Evolutionary conservation across 2,329 filamentous ascomycete species (phyloP), one percentile per base, ranked within the genome.

Genomic region (Ophiosphaerella herpotricha): DNA sequence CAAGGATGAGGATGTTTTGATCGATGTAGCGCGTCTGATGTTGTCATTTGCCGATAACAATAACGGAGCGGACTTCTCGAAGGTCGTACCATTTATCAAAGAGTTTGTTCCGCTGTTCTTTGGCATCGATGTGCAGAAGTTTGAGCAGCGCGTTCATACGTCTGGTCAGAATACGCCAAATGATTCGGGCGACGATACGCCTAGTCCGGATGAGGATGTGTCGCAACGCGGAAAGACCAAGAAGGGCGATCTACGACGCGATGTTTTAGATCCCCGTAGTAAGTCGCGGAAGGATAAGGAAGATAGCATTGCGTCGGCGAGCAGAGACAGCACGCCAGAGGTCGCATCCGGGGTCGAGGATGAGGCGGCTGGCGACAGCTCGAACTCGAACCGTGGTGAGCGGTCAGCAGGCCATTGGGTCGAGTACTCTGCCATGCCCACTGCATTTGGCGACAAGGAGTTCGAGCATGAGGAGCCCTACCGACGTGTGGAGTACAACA

Each of bases 321-420:
- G 90, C 75, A 91, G 95, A 65, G 91, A 94, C 62, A 91, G 89
- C 0, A 96, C 92, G 0, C 93, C 94, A 0, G 92, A 95, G 64
- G 84, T 87, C 18, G 84, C 80, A n/a, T 92, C 89, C 1, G 84
- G 83, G 24, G 87, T 84, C 46, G 90, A 94, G 61, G 89, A 93
- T 55, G 90, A 94, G 31, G 85, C 86, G 77, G 79, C 77, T 5
- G 85, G 78, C 8, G 80, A 89, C 45, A 81, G 89, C 54, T 72
- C 78, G 31, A 69, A 79, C 66, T 79, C 81, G 14, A 76, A 76
- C 26, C 77, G 82, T 52, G 77, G 87, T 43, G 88, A 91, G 69
- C 80, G 82, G 29, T 81, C 83, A 2, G 84, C 68, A 77, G 83
- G 60, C 82, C 85, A 87, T 75, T 91, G 76, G 86, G 84, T 58